These are phyloP conservation scores for Zygosaccharomyces siamensis DNA, from an alignment of 805 yeast species.

Conservation along the genomic window DNA sequence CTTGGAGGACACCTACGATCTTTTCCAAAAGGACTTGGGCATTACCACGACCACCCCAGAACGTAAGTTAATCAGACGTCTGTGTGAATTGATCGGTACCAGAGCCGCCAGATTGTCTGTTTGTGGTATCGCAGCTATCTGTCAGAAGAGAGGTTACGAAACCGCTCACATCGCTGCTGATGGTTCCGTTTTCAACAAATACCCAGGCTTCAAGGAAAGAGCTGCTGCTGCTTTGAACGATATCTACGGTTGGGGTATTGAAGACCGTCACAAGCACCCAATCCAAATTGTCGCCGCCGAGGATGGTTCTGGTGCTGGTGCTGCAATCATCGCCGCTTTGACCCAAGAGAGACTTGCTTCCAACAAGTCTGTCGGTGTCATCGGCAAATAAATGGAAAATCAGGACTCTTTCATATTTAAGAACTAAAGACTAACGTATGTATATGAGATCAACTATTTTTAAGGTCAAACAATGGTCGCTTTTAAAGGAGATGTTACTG, in stretches of 20 bases:
- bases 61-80: constrained; percentile 72
- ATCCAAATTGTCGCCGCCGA: constrained; percentile 86
- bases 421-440: constrained; percentile 4
- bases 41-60: constrained; percentile 69
- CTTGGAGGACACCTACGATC: constrained; percentile 64
- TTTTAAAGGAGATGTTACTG: background rate
- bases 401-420: background rate
- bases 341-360: constrained; percentile 71
- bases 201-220: constrained; percentile 86
- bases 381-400: constrained; percentile 13
- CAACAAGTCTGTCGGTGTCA: constrained; percentile 63
- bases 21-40: constrained; percentile 56
- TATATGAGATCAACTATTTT: constrained; percentile 1
- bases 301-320: constrained; percentile 99
- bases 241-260: constrained; percentile 71
- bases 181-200: constrained; percentile 91
- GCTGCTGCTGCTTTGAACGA: constrained; percentile 86
- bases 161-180: constrained; percentile 92
- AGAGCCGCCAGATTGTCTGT: constrained; percentile 89
- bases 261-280: constrained; percentile 55
- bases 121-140: constrained; percentile 93
- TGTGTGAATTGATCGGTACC: constrained; percentile 84
- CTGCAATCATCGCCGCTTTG: constrained; percentile 95
- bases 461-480: background rate
- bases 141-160: constrained; percentile 73